A percentile compares a stretch with the other conserved stretches of the same genome.
These are phyloP conservation scores for Ceratocystis destructans DNA, from an alignment of 2,329 filamentous ascomycete genomes.

Conservation along the genomic window DNA sequence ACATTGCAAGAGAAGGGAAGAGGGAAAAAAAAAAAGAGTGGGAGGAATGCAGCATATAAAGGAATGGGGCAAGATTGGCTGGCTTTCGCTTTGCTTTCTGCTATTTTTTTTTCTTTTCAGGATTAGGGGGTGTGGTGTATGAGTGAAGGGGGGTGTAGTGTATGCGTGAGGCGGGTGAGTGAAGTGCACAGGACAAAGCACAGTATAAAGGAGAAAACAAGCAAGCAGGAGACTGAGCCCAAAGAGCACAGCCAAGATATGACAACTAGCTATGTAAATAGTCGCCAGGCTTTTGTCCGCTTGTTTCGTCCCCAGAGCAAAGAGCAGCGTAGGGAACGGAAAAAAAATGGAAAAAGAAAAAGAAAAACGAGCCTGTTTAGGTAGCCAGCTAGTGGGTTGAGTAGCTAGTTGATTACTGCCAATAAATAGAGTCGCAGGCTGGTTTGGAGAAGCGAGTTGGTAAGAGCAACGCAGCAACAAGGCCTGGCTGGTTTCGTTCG, in stretches of 20 bases:
- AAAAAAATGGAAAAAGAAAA: too few relatives aligned
- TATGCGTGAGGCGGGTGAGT: neutral
- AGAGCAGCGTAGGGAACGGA: too few relatives aligned
- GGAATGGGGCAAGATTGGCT: neutral
- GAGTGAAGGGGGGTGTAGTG: too few relatives aligned
- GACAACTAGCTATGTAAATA: too few relatives aligned
- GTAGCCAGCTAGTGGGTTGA: too few relatives aligned
- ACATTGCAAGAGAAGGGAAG: conserved; percentile 1
- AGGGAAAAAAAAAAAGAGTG: conserved; percentile 5
- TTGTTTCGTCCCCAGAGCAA: too few relatives aligned
- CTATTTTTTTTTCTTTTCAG: neutral
- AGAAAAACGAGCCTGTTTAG: too few relatives aligned
- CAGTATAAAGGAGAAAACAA: neutral
- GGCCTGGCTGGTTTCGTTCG: neutral
- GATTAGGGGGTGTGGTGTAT: too few relatives aligned
- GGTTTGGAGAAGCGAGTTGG: neutral
- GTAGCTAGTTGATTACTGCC: too few relatives aligned
- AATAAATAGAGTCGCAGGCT: neutral
- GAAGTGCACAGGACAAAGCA: neutral
- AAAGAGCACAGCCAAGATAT: neutral
- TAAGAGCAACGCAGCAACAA: neutral
- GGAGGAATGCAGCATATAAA: conserved; percentile 3
- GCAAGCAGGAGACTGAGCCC: neutral
- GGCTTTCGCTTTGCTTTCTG: neutral
- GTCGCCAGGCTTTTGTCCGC: too few relatives aligned